Evolutionary conservation across 306 rosid genomes (phyloP), one percentile per base, ranked within the genome.

Genomic region (Pachyrhizus erosus): DNA sequence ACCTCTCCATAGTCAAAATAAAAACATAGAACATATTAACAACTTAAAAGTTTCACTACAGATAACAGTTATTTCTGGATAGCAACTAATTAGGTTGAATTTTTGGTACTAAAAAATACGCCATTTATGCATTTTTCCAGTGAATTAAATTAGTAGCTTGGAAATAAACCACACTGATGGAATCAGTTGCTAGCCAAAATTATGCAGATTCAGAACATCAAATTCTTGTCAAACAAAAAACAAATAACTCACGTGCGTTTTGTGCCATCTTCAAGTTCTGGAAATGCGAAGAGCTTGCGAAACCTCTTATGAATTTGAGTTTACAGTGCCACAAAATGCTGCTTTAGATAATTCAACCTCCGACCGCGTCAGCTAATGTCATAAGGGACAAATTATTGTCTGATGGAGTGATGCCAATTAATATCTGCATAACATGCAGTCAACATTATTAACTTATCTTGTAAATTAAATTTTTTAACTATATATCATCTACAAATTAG

Each of bases 191-290:
- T 27, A 27, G 31, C 2, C 31, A 27, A 27, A n/a, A n/a, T n/a
- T n/a, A n/a, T n/a, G n/a, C n/a, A n/a, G 5, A 37, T 7, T 37
- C 40, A 37, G 24, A 8, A 51, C 58, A 20, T 54, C 7, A 57
- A 57, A 33, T 17, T 60, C n/a, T 39, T 76, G 29, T 29, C 12
- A 5, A 62, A 62, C 21, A 29, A 10, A 14, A 61, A 27, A 14
- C 18, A 61, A 61, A 29, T 5, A 29, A 62, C 69, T 62, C 42
- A 62, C 69, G 7, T 29, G 69, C 40, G 43, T 62, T 62, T 62
- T 29, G 21, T 62, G 69, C 69, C 69, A 62, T 62, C 21, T 29
- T 62, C 42, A 29, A 29, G 42, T 62, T 62, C 69, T 62, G 69
- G 69, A 17, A 60, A 60, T 60, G 37, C 3, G 12, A 62, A 62